Evolutionary conservation across 2,329 filamentous ascomycete genomes (phyloP).

Genomic region (Nannizzia gypsea): DNA sequence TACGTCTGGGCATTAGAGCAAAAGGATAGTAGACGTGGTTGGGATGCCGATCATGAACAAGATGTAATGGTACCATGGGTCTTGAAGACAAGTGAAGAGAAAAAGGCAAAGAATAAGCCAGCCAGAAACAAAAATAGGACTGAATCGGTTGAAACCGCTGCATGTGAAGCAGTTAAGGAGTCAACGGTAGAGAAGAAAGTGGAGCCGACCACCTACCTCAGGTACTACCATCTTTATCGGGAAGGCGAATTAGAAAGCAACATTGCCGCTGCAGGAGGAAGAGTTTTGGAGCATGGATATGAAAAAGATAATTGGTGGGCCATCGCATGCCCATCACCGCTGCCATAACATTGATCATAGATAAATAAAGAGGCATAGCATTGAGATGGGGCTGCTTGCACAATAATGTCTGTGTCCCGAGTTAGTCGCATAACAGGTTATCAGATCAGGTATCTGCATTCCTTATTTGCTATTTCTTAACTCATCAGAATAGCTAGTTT

Average conservation of each 20-base stretch:
- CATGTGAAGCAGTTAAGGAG: neutral
- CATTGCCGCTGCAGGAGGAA: conserved; percentile 60
- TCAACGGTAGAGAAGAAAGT: conserved; percentile 16
- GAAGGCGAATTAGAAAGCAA: conserved; percentile 78
- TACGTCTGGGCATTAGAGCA: conserved; percentile 98
- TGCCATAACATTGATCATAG: neutral
- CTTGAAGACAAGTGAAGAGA: conserved; percentile 36
- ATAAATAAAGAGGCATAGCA: neutral
- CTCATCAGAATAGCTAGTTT: neutral
- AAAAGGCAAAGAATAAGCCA: conserved; percentile 5
- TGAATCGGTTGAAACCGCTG: neutral
- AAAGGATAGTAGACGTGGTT: conserved; percentile 70
- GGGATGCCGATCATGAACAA: conserved; percentile 72
- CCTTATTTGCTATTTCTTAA: neutral
- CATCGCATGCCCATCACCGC: conserved; percentile 40
- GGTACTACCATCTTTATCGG: conserved; percentile 89
- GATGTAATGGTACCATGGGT: conserved; percentile 97
- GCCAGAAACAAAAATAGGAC: neutral
- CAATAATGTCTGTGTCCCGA: no score
- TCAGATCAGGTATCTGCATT: neutral
- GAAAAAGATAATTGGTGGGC: conserved; percentile 99
- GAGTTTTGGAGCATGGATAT: conserved; percentile 69
- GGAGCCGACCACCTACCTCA: conserved; percentile 47
- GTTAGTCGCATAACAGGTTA: neutral
- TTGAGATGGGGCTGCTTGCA: no score